Conservation (phyloP, 768 basidiomycete species). For the Ephemerocybe angulata region DNA sequence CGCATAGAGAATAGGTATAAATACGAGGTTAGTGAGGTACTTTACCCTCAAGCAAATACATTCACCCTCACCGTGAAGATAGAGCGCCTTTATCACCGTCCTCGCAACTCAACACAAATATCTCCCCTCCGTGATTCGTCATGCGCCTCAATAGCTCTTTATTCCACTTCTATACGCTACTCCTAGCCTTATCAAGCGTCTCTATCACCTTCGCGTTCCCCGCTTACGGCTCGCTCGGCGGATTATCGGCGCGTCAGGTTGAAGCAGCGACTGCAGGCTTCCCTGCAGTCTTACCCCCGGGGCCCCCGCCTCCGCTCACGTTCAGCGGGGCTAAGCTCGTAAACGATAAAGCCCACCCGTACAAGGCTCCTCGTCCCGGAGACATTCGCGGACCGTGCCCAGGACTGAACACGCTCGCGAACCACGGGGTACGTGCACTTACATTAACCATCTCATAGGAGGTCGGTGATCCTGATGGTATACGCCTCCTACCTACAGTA, state of each 20-base stretch:
- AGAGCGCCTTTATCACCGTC: too few species aligned
- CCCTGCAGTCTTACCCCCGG: neutral
- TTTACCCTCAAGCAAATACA: too few species aligned
- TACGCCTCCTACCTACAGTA: slow-evolving; percentile 10
- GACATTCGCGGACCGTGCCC: slow-evolving; percentile 21
- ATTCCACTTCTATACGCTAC: neutral
- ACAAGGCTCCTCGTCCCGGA: slow-evolving; percentile 5
- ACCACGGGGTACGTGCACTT: slow-evolving; percentile 21
- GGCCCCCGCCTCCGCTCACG: slow-evolving; percentile 7
- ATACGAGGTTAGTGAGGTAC: too few species aligned
- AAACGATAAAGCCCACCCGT: slow-evolving; percentile 16
- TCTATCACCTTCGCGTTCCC: slow-evolving; percentile 17
- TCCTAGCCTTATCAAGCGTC: neutral
- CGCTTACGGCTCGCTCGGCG: slow-evolving; percentile 21
- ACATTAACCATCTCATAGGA: too few species aligned
- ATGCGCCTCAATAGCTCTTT: too few species aligned
- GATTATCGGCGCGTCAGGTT: slow-evolving; percentile 18
- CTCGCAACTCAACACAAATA: too few species aligned
- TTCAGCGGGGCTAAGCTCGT: slow-evolving; percentile 14
- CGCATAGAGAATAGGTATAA: too few species aligned
- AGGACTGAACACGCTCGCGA: slow-evolving; percentile 19
- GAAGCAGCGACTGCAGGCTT: slow-evolving; percentile 10
- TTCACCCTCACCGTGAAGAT: too few species aligned
- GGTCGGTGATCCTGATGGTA: too few species aligned
- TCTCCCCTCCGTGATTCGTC: too few species aligned